Evolutionary conservation across 306 rosid genomes (phyloP).

Genomic region (Crotalaria pallida): DNA sequence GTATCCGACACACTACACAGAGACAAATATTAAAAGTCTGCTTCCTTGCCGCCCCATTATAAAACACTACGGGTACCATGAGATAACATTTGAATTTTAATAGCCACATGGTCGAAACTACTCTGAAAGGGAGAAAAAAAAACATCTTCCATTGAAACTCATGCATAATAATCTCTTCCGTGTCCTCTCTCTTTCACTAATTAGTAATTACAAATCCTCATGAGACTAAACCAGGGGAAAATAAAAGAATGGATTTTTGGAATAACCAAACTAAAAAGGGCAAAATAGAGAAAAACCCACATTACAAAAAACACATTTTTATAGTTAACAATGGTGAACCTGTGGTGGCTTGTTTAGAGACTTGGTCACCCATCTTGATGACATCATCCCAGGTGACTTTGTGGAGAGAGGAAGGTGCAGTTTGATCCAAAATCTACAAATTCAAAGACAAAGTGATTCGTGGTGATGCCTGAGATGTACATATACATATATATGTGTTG

Average conservation of each 20-base stretch:
- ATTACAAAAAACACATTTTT: neutral
- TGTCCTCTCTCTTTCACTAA: neutral
- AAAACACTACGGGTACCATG: neutral
- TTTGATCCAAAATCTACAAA: constrained; percentile 58
- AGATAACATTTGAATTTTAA: neutral
- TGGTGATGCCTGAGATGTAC: neutral
- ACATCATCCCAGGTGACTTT: constrained; percentile 79
- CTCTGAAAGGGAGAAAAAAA: no score
- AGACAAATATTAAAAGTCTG: no score
- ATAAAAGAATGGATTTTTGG: neutral
- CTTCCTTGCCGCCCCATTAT: no score
- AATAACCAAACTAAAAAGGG: neutral
- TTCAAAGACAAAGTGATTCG: neutral
- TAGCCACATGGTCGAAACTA: neutral
- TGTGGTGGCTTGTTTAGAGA: constrained; percentile 78
- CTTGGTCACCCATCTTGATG: constrained; percentile 57
- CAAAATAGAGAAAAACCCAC: neutral
- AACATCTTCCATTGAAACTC: neutral
- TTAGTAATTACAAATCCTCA: neutral
- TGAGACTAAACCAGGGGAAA: neutral
- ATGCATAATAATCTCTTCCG: neutral
- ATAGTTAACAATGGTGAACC: constrained; percentile 30
- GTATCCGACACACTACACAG: no score
- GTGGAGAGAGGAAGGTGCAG: constrained; percentile 48
- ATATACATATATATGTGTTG: neutral